Evolutionary conservation across 352 stramenopile species (phyloP).

Genomic region (Thalassiosira mediterranea): DNA sequence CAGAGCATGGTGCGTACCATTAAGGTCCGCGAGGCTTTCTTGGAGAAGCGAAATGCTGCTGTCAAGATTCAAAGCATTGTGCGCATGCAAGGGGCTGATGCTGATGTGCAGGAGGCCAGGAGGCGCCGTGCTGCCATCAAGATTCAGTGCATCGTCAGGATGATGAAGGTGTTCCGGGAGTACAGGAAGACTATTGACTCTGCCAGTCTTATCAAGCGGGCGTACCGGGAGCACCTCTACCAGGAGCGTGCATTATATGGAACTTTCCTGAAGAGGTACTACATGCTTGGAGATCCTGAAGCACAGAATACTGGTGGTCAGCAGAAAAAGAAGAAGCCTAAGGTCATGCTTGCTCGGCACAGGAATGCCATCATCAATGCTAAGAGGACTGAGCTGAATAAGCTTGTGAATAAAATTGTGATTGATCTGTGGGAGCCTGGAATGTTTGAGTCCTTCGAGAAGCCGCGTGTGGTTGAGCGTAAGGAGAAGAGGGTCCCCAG

Average conservation of each 20-base stretch:
- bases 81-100: conserved; percentile 18
- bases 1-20: conserved; percentile 39
- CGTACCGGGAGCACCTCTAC: conserved; percentile 59
- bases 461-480: too few species aligned
- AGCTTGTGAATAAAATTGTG: conserved; percentile 54
- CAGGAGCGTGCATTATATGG: conserved; percentile 44
- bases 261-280: conserved; percentile 61
- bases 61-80: conserved; percentile 49
- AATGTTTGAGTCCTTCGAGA: conserved; percentile 60
- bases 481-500: conserved; percentile 3
- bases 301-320: conserved; percentile 19
- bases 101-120: conserved; percentile 28
- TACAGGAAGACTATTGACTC: conserved; percentile 33
- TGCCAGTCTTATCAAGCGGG: conserved; percentile 49
- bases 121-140: conserved; percentile 28
- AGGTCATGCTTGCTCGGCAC: conserved; percentile 57
- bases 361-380: conserved; percentile 61
- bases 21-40: conserved; percentile 32
- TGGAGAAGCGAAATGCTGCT: conserved; percentile 22
- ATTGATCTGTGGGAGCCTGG: conserved; percentile 51
- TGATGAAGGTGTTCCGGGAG: conserved; percentile 35
- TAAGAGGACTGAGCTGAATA: conserved; percentile 50
- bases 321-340: conserved; percentile 40
- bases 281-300: conserved; percentile 55
- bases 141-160: conserved; percentile 51